These are phyloP conservation scores for Colletotrichum nymphaeae DNA, from an alignment of 2,329 filamentous ascomycete genomes.

Conservation along the genomic window DNA sequence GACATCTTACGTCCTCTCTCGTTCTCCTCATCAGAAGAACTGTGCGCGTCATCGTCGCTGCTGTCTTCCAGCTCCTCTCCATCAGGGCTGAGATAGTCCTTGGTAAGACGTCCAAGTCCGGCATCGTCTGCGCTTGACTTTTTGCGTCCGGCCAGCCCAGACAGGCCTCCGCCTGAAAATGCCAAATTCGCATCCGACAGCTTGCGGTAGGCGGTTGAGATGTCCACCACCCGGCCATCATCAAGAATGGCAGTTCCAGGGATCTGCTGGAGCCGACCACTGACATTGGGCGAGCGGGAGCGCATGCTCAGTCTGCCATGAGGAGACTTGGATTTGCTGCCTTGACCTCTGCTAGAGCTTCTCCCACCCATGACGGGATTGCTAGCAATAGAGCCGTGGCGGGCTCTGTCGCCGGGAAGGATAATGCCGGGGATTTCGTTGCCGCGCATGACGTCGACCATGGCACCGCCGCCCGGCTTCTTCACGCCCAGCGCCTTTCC, in stretches of 20 bases:
- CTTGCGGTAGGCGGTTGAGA: conserved; percentile 76
- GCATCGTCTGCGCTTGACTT: conserved; percentile 51
- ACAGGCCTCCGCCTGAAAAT: conserved; percentile 71
- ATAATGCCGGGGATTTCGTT: conserved; percentile 61
- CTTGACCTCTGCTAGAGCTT: conserved; percentile 43
- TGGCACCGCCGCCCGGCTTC: conserved; percentile 48
- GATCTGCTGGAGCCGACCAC: conserved; percentile 34
- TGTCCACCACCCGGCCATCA: conserved; percentile 72
- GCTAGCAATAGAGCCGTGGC: conserved; percentile 52
- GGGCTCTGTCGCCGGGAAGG: conserved; percentile 58
- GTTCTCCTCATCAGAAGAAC: conserved; percentile 75
- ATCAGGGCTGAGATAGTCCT: conserved; percentile 74
- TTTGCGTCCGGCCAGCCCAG: conserved; percentile 70
- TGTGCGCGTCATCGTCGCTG: conserved; percentile 77
- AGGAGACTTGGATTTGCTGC: conserved; percentile 66
- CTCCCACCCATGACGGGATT: conserved; percentile 40
- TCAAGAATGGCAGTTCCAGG: conserved; percentile 60
- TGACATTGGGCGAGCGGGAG: conserved; percentile 34
- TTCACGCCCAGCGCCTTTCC: conserved; percentile 45
- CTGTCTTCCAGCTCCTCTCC: conserved; percentile 75
- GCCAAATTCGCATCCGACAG: conserved; percentile 78
- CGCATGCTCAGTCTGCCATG: conserved; percentile 54
- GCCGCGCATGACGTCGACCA: conserved; percentile 66
- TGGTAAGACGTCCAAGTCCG: conserved; percentile 69
- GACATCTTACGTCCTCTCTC: conserved; percentile 69